A percentile compares a stretch with the other conserved stretches of the same genome.
These are phyloP conservation scores for Zangia roseola DNA, from an alignment of 768 basidiomycete species.

Conservation along the genomic window DNA sequence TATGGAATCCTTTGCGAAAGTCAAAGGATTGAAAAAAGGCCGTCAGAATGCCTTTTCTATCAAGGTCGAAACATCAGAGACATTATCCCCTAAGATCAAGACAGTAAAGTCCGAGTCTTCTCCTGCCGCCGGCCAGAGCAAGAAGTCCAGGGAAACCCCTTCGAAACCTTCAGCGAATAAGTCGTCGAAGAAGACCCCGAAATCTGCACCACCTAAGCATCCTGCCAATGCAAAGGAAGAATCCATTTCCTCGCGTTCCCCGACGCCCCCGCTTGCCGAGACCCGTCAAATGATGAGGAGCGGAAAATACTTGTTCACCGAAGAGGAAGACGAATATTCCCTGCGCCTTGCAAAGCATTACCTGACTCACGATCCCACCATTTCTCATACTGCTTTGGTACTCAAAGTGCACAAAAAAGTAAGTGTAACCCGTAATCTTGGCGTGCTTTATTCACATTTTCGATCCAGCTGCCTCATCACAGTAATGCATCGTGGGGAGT, in stretches of 20 bases:
- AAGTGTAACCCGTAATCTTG: not conserved
- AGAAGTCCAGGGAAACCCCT: conserved; percentile 3
- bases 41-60: conserved; percentile 18
- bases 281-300: conserved; percentile 27
- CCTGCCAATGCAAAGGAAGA: not conserved
- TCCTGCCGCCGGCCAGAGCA: conserved; percentile 1
- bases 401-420: conserved; percentile 48
- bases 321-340: conserved; percentile 50
- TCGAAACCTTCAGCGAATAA: conserved; percentile 7
- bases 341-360: conserved; percentile 44
- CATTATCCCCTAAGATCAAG: conserved; percentile 1
- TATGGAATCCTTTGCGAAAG: conserved; percentile 33
- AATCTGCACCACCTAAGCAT: not conserved
- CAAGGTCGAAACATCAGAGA: conserved; percentile 10
- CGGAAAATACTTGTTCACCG: conserved; percentile 46
- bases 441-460: not conserved
- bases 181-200: conserved; percentile 5
- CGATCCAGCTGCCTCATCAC: conserved; percentile 62
- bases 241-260: conserved; percentile 29
- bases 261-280: conserved; percentile 45
- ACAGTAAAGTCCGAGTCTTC: conserved; percentile 6
- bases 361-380: conserved; percentile 46
- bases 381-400: conserved; percentile 38
- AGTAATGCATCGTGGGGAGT: conserved; percentile 47
- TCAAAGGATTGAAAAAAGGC: conserved; percentile 23